A percentile compares a stretch with the other conserved stretches of the same genome.
These are phyloP conservation scores for Sporothrix globosa DNA, from an alignment of 2,329 filamentous ascomycete genomes.

Conservation along the genomic window DNA sequence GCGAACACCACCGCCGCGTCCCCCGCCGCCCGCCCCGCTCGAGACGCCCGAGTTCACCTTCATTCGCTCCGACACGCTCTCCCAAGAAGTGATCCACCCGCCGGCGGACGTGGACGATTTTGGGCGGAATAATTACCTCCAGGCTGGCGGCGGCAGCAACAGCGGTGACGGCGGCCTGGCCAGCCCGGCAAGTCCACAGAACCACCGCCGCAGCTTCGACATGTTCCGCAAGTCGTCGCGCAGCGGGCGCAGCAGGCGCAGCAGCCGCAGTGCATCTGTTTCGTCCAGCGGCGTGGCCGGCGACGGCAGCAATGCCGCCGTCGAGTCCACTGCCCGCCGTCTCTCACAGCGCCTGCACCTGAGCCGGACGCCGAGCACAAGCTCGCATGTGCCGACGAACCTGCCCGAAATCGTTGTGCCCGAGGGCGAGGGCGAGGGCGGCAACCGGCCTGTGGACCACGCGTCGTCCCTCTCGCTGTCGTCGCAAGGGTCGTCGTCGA, in stretches of 20 bases:
- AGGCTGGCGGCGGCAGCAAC: slow-evolving; percentile 34
- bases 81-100: slow-evolving; percentile 76
- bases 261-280: slow-evolving; percentile 54
- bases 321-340: slow-evolving; percentile 44
- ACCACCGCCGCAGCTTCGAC: slow-evolving; percentile 41
- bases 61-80: slow-evolving; percentile 79
- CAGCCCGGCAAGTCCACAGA: slow-evolving; percentile 36
- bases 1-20: slow-evolving; percentile 29
- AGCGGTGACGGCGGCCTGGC: slow-evolving; percentile 37
- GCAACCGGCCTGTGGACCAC: slow-evolving; percentile 39
- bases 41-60: slow-evolving; percentile 73
- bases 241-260: slow-evolving; percentile 38
- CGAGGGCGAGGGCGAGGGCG: slow-evolving; percentile 43
- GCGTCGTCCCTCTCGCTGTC: background rate
- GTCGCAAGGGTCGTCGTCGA: slow-evolving; percentile 13
- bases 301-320: slow-evolving; percentile 37
- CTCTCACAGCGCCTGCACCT: slow-evolving; percentile 75
- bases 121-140: slow-evolving; percentile 35
- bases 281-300: slow-evolving; percentile 46
- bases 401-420: slow-evolving; percentile 70
- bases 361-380: slow-evolving; percentile 60
- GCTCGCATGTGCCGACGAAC: slow-evolving; percentile 75
- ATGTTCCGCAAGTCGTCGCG: slow-evolving; percentile 40
- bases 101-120: slow-evolving; percentile 49
- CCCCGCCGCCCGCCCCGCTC: slow-evolving; percentile 46